Evolutionary conservation across 2,329 filamentous ascomycete species (phyloP).

Genomic region (Clonostachys chloroleuca): DNA sequence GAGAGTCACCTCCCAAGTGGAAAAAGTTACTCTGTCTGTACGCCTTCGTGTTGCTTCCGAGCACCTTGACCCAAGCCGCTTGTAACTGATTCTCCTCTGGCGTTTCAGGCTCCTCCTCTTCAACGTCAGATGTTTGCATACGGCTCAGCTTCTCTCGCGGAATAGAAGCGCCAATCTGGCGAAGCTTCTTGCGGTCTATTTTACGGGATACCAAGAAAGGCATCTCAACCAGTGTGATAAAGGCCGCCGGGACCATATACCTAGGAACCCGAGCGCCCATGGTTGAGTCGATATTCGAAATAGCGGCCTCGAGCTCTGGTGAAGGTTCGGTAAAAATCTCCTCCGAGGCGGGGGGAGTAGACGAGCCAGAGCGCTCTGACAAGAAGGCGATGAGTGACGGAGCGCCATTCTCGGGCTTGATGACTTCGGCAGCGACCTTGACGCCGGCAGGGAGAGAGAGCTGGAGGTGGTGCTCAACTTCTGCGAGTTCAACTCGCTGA

Average conservation of each 20-base stretch:
- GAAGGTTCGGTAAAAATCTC: slow-evolving; percentile 19
- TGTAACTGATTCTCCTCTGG: slow-evolving; percentile 29
- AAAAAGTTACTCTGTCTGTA: slow-evolving; percentile 39
- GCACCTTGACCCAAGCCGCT: slow-evolving; percentile 28
- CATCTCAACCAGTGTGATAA: slow-evolving; percentile 38
- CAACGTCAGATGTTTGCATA: slow-evolving; percentile 10
- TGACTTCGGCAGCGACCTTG: slow-evolving; percentile 42
- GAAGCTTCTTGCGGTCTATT: slow-evolving; percentile 42
- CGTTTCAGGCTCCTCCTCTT: slow-evolving; percentile 28
- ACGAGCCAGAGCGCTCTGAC: slow-evolving; percentile 15
- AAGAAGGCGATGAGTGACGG: slow-evolving; percentile 41
- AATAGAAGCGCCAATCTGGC: slow-evolving; percentile 34
- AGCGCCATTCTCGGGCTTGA: slow-evolving; percentile 36
- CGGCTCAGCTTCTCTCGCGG: slow-evolving; percentile 31
- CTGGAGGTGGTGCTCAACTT: slow-evolving; percentile 45
- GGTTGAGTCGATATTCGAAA: slow-evolving; percentile 20
- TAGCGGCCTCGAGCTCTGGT: slow-evolving; percentile 19
- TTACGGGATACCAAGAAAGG: slow-evolving; percentile 43
- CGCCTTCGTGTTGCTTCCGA: slow-evolving; percentile 25
- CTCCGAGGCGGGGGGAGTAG: slow-evolving; percentile 4
- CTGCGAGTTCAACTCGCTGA: slow-evolving; percentile 56
- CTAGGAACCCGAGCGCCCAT: slow-evolving; percentile 27
- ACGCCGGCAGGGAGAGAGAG: slow-evolving; percentile 34
- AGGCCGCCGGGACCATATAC: slow-evolving; percentile 44
- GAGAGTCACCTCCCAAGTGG: slow-evolving; percentile 42